Conservation (phyloP, 78 protist genomes). For the Dictyostelium discoideum region DNA sequence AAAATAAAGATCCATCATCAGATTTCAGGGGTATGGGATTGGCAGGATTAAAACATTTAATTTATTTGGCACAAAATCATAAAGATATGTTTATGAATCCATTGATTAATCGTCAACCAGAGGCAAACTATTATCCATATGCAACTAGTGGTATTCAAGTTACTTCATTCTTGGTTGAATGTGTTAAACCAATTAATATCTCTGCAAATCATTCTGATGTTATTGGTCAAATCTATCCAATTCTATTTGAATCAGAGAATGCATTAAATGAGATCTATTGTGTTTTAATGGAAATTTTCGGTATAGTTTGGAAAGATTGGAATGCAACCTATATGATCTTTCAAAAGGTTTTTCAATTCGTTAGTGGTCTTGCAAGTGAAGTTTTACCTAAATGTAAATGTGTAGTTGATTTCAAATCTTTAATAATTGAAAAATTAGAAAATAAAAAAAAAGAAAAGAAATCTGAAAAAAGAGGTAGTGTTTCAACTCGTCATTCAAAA, state of each 20-base stretch:
- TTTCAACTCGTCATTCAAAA: constrained; percentile 40
- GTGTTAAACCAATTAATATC: constrained; percentile 36
- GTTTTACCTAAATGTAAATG: constrained; percentile 9
- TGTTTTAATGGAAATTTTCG: constrained; percentile 36
- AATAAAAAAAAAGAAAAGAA: constrained; percentile 7
- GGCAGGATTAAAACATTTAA: constrained; percentile 63
- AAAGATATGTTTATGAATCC: constrained; percentile 7
- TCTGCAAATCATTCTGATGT: not conserved
- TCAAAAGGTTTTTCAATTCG: constrained; percentile 16
- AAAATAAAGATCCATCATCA: constrained; percentile 74
- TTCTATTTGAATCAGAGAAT: constrained; percentile 18
- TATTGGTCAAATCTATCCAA: constrained; percentile 17
- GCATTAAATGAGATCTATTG: constrained; percentile 40
- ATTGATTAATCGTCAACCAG: constrained; percentile 4
- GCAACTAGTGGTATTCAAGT: constrained; percentile 70
- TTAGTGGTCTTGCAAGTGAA: constrained; percentile 16
- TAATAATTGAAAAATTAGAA: not conserved
- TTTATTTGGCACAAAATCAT: constrained; percentile 42
- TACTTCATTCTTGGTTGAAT: constrained; percentile 28
- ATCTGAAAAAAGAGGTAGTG: constrained; percentile 12
- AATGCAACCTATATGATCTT: constrained; percentile 65
- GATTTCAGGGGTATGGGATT: constrained; percentile 82
- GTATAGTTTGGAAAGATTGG: constrained; percentile 56
- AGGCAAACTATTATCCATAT: constrained; percentile 47
- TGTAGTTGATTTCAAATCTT: not conserved